Evolutionary conservation across 2,329 filamentous ascomycete species (phyloP).

Genomic region (Teratosphaeria pseudoeucalypti): DNA sequence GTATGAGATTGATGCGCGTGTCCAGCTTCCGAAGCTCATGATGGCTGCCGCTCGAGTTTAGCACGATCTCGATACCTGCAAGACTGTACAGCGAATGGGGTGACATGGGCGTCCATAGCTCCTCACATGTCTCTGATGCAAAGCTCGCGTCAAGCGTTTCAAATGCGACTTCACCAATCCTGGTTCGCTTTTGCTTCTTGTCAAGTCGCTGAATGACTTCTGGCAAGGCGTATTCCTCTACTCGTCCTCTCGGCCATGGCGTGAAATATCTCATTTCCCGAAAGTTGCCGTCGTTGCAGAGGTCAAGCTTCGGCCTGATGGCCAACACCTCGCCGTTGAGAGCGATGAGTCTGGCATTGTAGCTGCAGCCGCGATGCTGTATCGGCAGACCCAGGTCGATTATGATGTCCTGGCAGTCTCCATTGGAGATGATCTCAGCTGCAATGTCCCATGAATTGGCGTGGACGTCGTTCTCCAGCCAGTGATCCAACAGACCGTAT

Average conservation of each 20-base stretch:
- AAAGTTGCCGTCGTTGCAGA: conserved; percentile 59
- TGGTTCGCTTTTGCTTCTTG: conserved; percentile 43
- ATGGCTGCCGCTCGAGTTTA: conserved; percentile 61
- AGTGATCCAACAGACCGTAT: conserved; percentile 59
- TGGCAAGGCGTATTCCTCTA: conserved; percentile 57
- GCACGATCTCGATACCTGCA: conserved; percentile 50
- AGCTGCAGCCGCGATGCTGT: conserved; percentile 50
- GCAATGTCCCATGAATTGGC: conserved; percentile 50
- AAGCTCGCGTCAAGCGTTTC: conserved; percentile 52
- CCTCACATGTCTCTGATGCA: conserved; percentile 58
- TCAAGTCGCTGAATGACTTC: conserved; percentile 47
- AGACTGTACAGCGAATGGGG: conserved; percentile 53
- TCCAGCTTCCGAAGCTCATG: conserved; percentile 58
- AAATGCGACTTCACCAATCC: conserved; percentile 60
- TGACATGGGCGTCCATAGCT: conserved; percentile 51
- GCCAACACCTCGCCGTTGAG: conserved; percentile 58
- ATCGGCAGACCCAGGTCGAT: conserved; percentile 46
- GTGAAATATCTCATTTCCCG: conserved; percentile 46
- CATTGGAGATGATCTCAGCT: conserved; percentile 48
- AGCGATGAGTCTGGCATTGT: conserved; percentile 56
- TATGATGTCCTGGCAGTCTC: conserved; percentile 54
- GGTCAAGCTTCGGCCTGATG: conserved; percentile 61
- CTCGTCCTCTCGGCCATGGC: conserved; percentile 49
- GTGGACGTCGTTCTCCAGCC: conserved; percentile 32
- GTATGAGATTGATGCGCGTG: conserved; percentile 51